These are phyloP conservation scores for Edaphochlamys debaryana DNA, from an alignment of 139 green algal genomes.

Conservation along the genomic window DNA sequence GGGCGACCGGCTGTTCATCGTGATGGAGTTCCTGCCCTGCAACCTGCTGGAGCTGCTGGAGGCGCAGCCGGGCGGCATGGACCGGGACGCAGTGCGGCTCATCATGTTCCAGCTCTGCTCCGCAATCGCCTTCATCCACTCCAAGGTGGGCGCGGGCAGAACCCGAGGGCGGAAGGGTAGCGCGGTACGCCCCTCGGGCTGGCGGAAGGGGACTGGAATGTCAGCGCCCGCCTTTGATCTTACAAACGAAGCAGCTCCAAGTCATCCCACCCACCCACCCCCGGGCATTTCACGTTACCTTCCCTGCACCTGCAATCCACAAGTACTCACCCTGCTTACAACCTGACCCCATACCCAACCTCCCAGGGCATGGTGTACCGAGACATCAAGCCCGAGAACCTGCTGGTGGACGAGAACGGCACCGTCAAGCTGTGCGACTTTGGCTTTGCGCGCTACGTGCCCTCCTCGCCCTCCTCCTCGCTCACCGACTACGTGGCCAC, in stretches of 20 bases:
- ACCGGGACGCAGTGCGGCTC: conserved; percentile 54
- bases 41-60: conserved; percentile 76
- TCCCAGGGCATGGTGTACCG: conserved; percentile 59
- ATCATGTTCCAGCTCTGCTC: conserved; percentile 74
- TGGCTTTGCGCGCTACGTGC: conserved; percentile 67
- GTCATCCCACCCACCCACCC: no score
- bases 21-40: conserved; percentile 75
- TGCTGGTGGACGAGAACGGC: conserved; percentile 67
- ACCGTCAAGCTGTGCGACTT: conserved; percentile 72
- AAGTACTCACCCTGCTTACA: no score
- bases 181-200: no score
- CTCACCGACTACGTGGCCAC: conserved; percentile 82
- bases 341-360: no score
- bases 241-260: no score
- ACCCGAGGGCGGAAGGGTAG: not conserved
- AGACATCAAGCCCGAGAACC: conserved; percentile 78
- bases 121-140: conserved; percentile 71
- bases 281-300: no score
- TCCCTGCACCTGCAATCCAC: no score
- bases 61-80: conserved; percentile 58
- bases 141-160: conserved; percentile 29
- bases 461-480: not conserved
- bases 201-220: no score
- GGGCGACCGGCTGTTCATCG: conserved; percentile 67
- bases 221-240: no score